A percentile compares a stretch with the other conserved stretches of the same genome.
Evolutionary conservation across 305 asterid genomes (phyloP).

Genomic region (Fraxinus greggii): DNA sequence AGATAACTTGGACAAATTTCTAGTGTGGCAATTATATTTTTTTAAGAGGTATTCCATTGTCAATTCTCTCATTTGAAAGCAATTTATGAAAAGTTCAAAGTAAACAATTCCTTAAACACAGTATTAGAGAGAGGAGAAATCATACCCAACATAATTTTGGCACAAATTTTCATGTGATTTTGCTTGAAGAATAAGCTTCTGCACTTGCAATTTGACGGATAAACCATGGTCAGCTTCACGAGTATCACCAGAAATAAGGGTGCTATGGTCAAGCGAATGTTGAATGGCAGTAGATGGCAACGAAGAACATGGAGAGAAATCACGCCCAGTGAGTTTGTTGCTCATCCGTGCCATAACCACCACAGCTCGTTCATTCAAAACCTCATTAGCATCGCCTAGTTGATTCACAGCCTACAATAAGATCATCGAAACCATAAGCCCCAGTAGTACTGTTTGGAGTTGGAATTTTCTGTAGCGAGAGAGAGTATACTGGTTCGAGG

Average conservation of each 20-base stretch:
- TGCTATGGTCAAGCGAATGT: slow-evolving; percentile 59
- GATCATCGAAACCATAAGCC: slow-evolving; percentile 21
- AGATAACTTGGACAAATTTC: background rate
- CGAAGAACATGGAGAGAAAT: slow-evolving; percentile 60
- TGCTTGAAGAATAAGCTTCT: slow-evolving; percentile 93
- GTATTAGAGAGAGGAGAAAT: background rate
- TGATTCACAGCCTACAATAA: slow-evolving; percentile 79
- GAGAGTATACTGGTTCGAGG: background rate
- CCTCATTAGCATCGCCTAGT: slow-evolving; percentile 97
- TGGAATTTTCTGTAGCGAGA: background rate
- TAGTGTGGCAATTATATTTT: background rate
- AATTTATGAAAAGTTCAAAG: background rate
- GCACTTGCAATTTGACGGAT: slow-evolving; percentile 93
- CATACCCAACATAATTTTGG: slow-evolving; percentile 98
- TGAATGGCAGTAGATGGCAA: slow-evolving; percentile 60
- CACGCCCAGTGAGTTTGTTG: slow-evolving; percentile 94
- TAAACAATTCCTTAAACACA: background rate
- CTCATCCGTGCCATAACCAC: slow-evolving; percentile 98
- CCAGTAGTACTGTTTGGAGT: background rate
- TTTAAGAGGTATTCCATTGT: background rate
- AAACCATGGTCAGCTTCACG: slow-evolving; percentile 94
- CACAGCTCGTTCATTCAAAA: slow-evolving; percentile 88
- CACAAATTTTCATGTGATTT: slow-evolving; percentile 85
- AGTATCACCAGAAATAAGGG: slow-evolving; percentile 61
- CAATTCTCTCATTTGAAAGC: background rate